Conservation (phyloP, 2,329 filamentous ascomycete species). For the Penicillium hesseltinei region DNA sequence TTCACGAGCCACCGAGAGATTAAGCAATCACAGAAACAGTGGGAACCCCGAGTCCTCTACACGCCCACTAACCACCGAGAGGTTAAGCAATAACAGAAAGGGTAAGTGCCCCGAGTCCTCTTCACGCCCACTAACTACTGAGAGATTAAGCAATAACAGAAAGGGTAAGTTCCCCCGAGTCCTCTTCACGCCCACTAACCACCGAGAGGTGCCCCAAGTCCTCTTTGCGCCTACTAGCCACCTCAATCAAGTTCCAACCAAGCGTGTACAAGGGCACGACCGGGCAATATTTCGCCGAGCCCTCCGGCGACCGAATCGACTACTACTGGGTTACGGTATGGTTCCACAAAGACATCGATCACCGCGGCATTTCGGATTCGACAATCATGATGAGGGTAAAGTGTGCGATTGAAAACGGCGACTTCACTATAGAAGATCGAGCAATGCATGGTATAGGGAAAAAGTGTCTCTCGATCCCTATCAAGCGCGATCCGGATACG, state of each 20-base stretch:
- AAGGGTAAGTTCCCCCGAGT: too few species aligned
- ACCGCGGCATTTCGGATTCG: neutral
- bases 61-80: neutral
- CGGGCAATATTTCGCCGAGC: neutral
- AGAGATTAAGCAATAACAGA: too few species aligned
- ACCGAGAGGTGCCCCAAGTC: too few species aligned
- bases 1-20: too few species aligned
- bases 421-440: neutral
- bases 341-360: neutral
- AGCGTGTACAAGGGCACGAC: neutral
- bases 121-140: neutral
- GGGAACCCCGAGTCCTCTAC: too few species aligned
- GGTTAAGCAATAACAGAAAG: too few species aligned
- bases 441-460: neutral
- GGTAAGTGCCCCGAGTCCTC: too few species aligned
- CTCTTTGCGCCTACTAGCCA: neutral
- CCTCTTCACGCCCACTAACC: neutral
- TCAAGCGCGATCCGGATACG: neutral
- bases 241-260: neutral
- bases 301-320: neutral
- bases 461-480: neutral
- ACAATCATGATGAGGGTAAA: neutral
- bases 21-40: too few species aligned
- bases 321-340: conserved; percentile 2
- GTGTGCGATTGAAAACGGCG: neutral